Base-by-base conservation (phyloP, 495 filamentous ascomycete species). In the Rhizodiscina lignyota region DNA sequence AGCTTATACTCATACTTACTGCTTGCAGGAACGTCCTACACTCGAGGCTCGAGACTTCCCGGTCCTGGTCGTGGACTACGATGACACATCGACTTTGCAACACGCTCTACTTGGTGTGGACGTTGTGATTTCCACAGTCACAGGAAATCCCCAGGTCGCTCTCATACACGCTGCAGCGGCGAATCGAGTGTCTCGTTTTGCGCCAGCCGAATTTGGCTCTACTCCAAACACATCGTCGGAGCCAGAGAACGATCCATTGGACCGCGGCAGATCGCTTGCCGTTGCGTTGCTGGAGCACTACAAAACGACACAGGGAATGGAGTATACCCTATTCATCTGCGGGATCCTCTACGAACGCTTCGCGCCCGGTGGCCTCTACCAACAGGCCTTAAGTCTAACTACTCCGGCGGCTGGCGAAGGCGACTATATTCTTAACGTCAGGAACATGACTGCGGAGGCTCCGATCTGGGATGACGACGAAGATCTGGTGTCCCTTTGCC, bases 301-400 rank as follows among this genome's bases (percentile, higher is more conserved):
- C 39, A 57, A 61, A 4, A 53, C 66, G 39, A 43, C 49, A 17
- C 72, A 82, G 58, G 56, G 68, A 29, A 78, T 83, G 58, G 56
- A 68, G 28, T 79, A 63, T 37, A 77, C 77, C 3, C 61, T 73
- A 23, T 81, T 84, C 41, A 66, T 68, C 1, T 84, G 79, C 48
- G 79, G 79, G 23, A 48, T 82, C n/a, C 72, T 83, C 44, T 82
- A 80, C 59, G 79, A 84, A 47, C 60, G 78, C 8, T 83, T 84
- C 49, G 66, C 61, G 5, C 71, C 68, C 8, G 70, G 68, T 8
- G 79, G 79, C 3, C 55, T 84, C 32, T 53, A 54, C 16, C 50
- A 55, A 2, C 64, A 62, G 34, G 52, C 59, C 3, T 72, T 83
- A 22, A 73, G 75, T 5, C 37, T 48, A 13, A 52, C 47, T 30